Evolutionary conservation across 75 land plant genomes (phyloP).

Genomic region (Larix kaempferi): DNA sequence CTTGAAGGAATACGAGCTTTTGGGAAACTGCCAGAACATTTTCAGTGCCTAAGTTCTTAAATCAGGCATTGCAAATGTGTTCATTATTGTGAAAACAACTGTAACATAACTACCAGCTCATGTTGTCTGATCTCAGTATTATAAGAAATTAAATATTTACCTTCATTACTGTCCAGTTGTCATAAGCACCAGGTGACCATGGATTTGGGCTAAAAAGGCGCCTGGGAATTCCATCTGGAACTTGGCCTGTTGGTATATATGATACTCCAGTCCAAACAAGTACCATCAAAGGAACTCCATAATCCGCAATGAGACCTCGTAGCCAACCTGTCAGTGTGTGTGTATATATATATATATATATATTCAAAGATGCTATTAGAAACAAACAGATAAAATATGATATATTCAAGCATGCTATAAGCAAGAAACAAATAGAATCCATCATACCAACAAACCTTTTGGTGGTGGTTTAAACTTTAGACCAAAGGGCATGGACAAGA

Average conservation of each 20-base stretch:
- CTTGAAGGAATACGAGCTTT: background rate
- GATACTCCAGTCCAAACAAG: slow-evolving; percentile 85
- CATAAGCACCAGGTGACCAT: slow-evolving; percentile 74
- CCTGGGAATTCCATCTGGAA: slow-evolving; percentile 70
- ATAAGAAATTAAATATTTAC: slow-evolving; percentile 10
- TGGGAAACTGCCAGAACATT: background rate
- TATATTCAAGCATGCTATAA: background rate
- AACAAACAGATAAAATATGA: background rate
- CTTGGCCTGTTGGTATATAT: slow-evolving; percentile 58
- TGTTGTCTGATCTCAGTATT: background rate
- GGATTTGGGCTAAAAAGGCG: slow-evolving; percentile 92
- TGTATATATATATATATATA: no score
- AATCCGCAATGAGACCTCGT: slow-evolving; percentile 77
- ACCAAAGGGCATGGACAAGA: background rate
- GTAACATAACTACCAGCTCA: background rate
- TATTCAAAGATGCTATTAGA: background rate
- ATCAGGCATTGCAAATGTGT: background rate
- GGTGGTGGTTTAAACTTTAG: background rate
- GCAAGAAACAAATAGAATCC: background rate
- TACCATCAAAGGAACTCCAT: slow-evolving; percentile 92
- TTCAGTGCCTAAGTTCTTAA: background rate
- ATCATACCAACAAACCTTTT: background rate
- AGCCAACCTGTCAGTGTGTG: slow-evolving; percentile 50
- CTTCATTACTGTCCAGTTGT: slow-evolving; percentile 79
- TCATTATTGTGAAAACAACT: background rate